A percentile compares a stretch with the other conserved stretches of the same genome.
These are phyloP conservation scores for Syzygium grande DNA, from an alignment of 345 rosid genomes.

Conservation along the genomic window DNA sequence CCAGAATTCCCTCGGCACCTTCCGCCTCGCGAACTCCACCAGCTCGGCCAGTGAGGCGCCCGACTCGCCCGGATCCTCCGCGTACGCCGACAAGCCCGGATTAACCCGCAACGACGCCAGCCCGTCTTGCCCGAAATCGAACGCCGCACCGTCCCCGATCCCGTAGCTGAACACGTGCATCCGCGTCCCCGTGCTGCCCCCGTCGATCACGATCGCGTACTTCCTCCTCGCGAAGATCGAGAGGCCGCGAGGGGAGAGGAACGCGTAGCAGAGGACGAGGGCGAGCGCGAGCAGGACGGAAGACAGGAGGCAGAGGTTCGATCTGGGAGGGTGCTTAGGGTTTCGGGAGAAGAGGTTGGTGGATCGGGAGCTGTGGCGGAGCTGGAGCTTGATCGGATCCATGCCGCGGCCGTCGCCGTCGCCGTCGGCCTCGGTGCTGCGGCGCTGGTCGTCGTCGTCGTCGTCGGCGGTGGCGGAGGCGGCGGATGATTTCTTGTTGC, in stretches of 20 bases:
- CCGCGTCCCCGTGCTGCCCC: constrained; percentile 87
- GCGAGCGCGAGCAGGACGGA: constrained; percentile 12
- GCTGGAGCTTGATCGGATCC: constrained; percentile 47
- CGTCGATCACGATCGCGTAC: constrained; percentile 59
- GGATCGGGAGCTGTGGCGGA: constrained; percentile 41
- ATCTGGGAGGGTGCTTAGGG: constrained; percentile 15
- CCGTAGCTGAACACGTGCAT: constrained; percentile 50
- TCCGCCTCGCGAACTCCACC: constrained; percentile 50
- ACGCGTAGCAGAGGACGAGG: constrained; percentile 16
- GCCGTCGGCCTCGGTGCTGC: background rate
- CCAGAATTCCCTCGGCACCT: constrained; percentile 49
- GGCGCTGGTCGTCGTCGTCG: background rate
- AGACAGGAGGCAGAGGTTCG: constrained; percentile 12
- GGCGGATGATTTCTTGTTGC: background rate
- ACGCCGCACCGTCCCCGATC: constrained; percentile 20
- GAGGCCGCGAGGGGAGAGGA: constrained; percentile 6
- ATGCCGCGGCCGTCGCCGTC: constrained; percentile 11
- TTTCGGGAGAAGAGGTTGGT: constrained; percentile 19
- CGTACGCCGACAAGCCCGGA: constrained; percentile 78
- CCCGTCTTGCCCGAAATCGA: constrained; percentile 32
- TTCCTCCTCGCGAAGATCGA: constrained; percentile 1
- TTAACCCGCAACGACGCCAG: constrained; percentile 52
- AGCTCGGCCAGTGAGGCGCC: constrained; percentile 52
- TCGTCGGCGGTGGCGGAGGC: background rate
- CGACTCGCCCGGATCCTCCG: constrained; percentile 42